Evolutionary conservation across 2,329 filamentous ascomycete genomes (phyloP), one percentile per base, ranked within the genome.

Genomic region (Coniochaeta sp.): DNA sequence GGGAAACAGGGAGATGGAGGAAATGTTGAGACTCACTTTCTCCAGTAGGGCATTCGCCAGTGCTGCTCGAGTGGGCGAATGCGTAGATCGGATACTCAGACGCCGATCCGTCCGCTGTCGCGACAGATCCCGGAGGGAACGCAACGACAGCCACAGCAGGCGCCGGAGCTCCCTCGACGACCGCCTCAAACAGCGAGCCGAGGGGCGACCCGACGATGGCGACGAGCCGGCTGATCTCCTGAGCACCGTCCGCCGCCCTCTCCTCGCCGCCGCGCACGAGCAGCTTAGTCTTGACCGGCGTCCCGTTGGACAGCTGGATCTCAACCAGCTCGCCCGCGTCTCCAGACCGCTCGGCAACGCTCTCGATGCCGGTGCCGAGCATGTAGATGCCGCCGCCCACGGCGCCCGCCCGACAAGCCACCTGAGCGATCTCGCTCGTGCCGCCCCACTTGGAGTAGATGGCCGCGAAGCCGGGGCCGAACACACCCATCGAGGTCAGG

Each of bases 401-500:
- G 22, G 93, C 93, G 63, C 88, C 87, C 42, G 93, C 91, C 66
- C 93, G 89, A 71, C 95, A 98, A 4, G 88, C 90, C 26, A 96
- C 92, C 77, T 99, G 93, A 32, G 90, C 86, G 62, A 98, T 86
- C 74, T 99, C 93, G 34, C 91, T 89, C 55, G 89, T 80, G 30
- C 93, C 92, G 55, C 93, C 93, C 88, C 92, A 99, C 79, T 96
- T 97, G 24, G 93, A 89, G 65, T 96, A 85, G 14, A 99, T 86
- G 55, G 91, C 90, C 58, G 90, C 90, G 71, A 98, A 98, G 10
- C 93, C 92, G 55, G 89, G 84, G 0, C 93, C 93, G 67, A 97
- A 93, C 4, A 90, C 77, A 8, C 93, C 93, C 74, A 96, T 93
- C 0, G 93, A 97, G 16, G 84, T 83, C 57, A 98, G 77, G 73